A percentile compares a stretch with the other conserved stretches of the same genome.
These are phyloP conservation scores for Peronospora tabacina DNA, from an alignment of 352 stramenopile species.

Conservation along the genomic window DNA sequence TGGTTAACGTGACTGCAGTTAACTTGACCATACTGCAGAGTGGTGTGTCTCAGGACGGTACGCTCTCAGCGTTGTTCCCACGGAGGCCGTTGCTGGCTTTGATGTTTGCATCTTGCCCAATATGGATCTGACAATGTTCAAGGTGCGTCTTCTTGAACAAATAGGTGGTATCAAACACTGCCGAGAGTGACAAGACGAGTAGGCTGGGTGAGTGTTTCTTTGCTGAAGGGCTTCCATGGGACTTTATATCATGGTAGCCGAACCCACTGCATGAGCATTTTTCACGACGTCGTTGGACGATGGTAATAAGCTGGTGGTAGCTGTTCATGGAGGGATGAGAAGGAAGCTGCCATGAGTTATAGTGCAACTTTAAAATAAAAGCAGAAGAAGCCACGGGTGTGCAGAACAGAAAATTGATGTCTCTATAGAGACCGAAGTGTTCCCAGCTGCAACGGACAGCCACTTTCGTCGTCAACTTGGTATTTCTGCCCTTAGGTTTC, in stretches of 20 bases:
- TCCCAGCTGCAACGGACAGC: slow-evolving; percentile 92
- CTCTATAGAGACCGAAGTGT: slow-evolving; percentile 85
- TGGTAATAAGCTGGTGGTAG: too few species aligned
- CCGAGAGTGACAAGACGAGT: too few species aligned
- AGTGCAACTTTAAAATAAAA: neutral
- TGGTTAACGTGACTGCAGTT: slow-evolving; percentile 89
- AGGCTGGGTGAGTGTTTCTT: slow-evolving; percentile 84
- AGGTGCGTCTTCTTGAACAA: neutral
- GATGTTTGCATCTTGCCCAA: slow-evolving; percentile 92
- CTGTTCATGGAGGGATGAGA: slow-evolving; percentile 42
- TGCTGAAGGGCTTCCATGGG: slow-evolving; percentile 79
- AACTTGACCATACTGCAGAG: slow-evolving; percentile 81
- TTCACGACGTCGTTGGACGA: slow-evolving; percentile 41
- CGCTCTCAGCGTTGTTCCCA: slow-evolving; percentile 92
- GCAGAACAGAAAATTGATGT: slow-evolving; percentile 52
- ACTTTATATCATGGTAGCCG: slow-evolving; percentile 47
- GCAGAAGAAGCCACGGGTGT: neutral
- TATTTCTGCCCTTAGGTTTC: slow-evolving; percentile 89
- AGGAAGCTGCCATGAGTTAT: slow-evolving; percentile 9
- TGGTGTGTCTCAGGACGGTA: slow-evolving; percentile 75
- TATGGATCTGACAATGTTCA: slow-evolving; percentile 77
- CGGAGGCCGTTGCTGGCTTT: slow-evolving; percentile 85
- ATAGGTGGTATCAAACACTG: slow-evolving; percentile 37
- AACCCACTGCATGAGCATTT: slow-evolving; percentile 53
- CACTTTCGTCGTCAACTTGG: slow-evolving; percentile 87